phyloP scores from a whole-genome alignment of 1,139 yeast genomes.

The Scheffersomyces parashehatae region DNA sequence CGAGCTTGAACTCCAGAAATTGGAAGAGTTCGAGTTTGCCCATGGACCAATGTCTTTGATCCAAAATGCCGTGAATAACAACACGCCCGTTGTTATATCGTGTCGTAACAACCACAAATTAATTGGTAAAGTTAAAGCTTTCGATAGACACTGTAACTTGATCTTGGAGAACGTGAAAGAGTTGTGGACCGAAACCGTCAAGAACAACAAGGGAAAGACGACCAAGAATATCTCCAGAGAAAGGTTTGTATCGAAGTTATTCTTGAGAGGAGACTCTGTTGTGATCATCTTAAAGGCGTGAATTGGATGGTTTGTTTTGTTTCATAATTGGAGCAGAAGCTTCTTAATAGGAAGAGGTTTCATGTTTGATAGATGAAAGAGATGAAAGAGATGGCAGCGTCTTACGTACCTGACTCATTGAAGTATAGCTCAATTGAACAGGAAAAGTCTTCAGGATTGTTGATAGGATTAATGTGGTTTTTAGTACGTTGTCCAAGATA shows the following conservation, averaged over 20 bases:
- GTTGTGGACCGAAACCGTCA: conserved; percentile 76
- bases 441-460: too few relatives aligned
- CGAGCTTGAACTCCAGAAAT: conserved; percentile 72
- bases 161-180: conserved; percentile 91
- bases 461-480: too few relatives aligned
- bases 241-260: conserved; percentile 84
- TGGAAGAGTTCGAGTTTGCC: conserved; percentile 87
- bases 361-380: too few relatives aligned
- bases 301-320: neutral
- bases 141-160: conserved; percentile 94
- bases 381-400: too few relatives aligned
- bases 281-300: conserved; percentile 70
- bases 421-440: too few relatives aligned
- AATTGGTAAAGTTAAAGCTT: conserved; percentile 87
- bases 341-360: too few relatives aligned
- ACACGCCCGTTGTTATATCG: conserved; percentile 80
- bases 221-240: conserved; percentile 74
- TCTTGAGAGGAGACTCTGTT: conserved; percentile 93
- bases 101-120: conserved; percentile 92
- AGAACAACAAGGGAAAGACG: conserved; percentile 66
- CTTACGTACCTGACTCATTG: too few relatives aligned
- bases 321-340: too few relatives aligned
- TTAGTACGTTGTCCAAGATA: too few relatives aligned
- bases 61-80: conserved; percentile 74
- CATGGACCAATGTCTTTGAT: conserved; percentile 91